Evolutionary conservation across 2,329 filamentous ascomycete genomes (phyloP), one percentile per base, ranked within the genome.

Genomic region (Trichoderma breve): DNA sequence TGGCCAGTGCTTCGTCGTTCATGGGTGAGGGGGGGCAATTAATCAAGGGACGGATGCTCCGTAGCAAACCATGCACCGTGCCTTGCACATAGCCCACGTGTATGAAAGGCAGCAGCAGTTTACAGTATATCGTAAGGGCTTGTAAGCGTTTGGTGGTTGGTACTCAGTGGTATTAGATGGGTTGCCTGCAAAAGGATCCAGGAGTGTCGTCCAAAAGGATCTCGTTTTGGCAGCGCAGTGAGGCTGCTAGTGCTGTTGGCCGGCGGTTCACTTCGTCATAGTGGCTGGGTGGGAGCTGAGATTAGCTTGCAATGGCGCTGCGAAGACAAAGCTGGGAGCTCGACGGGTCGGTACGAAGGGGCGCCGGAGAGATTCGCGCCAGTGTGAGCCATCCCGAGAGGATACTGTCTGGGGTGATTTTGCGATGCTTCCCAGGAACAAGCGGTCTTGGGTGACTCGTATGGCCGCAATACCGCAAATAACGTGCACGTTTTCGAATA

Each of bases 11-110:
- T 43, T n/a, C 63, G 26, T 36, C 47, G 30, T 32, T 32, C 53
- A 36, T 21, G 64, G 51, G 14, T 32, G 26, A 18, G 36, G 43
- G 43, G 14, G 21, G 36, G 24, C 21, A 68, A 24, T 60, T 67
- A n/a, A 67, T 57, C 64, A 58, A 30, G 64, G 64, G 18, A 67
- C 32, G 32, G 28, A 28, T 58, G 64, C 64, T 67, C 64, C 47
- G 47, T 55, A 26, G 4, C 30, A 55, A 28, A 18, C 28, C 47
- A 39, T 66, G 32, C 30, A 26, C 9, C 34, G 60, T 43, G 60
- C 60, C 34, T 63, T 43, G 60, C 60, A 18, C 28, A 12, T 39
- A 63, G 15, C 47, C 64, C 51, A 67, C 47, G n/a, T 26, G 32
- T 39, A 30, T 30, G 51, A n/a, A 57, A 9, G 32, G 14, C 4